Percentiles rank a stretch among this genome's conserved stretches.
Conservation (phyloP, 164 flowering plant species). For the Vitis cinerea region DNA sequence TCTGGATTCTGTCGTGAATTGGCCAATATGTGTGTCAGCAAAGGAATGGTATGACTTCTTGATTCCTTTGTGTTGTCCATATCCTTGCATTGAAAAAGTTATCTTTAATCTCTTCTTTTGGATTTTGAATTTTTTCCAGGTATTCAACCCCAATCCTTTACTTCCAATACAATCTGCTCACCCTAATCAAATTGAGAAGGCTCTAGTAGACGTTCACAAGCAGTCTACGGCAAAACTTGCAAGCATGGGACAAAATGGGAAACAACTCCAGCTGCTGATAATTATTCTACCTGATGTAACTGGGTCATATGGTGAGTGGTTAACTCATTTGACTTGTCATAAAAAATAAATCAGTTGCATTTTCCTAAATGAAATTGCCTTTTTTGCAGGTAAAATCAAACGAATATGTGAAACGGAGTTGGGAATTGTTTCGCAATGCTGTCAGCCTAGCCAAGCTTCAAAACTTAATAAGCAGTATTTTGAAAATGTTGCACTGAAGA, state of each 20-base stretch:
- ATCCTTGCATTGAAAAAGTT: not conserved
- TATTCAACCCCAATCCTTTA: conserved; percentile 42
- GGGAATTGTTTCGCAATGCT: conserved; percentile 73
- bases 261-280: conserved; percentile 61
- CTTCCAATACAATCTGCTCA: conserved; percentile 30
- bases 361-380: not conserved
- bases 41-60: conserved; percentile 70
- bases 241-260: not conserved
- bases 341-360: too few species aligned
- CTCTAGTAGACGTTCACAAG: conserved; percentile 35
- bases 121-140: conserved; percentile 22
- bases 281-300: conserved; percentile 66
- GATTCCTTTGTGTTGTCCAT: not conserved
- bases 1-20: conserved; percentile 39
- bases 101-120: not conserved
- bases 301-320: conserved; percentile 70
- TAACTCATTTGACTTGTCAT: not conserved
- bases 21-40: conserved; percentile 52
- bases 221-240: conserved; percentile 12
- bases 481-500: conserved; percentile 61
- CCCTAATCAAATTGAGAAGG: conserved; percentile 41
- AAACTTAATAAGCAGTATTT: conserved; percentile 43
- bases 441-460: conserved; percentile 38
- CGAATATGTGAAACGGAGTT: conserved; percentile 62
- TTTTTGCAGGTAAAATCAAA: conserved; percentile 46